Conservation (phyloP, 2,329 filamentous ascomycete genomes). For the Thermomyces lanuginosus region DNA sequence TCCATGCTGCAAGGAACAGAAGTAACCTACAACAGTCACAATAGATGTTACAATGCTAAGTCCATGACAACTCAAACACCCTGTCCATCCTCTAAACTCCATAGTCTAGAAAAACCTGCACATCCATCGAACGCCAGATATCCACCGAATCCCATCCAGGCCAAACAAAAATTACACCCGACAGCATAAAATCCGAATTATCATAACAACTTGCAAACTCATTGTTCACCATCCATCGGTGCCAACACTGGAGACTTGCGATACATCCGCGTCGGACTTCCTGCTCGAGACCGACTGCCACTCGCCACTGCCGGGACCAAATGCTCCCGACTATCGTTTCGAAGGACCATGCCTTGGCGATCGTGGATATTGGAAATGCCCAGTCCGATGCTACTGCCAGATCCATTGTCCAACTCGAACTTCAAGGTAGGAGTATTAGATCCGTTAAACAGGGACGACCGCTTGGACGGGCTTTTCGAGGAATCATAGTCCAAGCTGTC, state of each 20-base stretch:
- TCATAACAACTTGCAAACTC: conserved; percentile 1
- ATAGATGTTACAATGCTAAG: too few species aligned
- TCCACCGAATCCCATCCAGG: too few species aligned
- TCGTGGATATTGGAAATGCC: conserved; percentile 34
- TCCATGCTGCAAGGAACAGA: too few species aligned
- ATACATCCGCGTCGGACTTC: conserved; percentile 32
- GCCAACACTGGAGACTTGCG: conserved; percentile 22
- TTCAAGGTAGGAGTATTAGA: conserved; percentile 18
- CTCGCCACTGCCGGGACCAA: conserved; percentile 41
- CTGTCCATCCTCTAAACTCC: too few species aligned
- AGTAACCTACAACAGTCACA: too few species aligned
- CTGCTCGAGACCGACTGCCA: conserved; percentile 27
- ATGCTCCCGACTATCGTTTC: conserved; percentile 75
- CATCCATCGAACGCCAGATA: too few species aligned
- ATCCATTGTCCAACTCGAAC: conserved; percentile 25
- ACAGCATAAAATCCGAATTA: conserved; percentile 1
- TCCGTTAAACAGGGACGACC: conserved; percentile 19
- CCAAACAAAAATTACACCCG: background rate
- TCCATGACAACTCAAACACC: too few species aligned
- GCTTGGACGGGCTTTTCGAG: conserved; percentile 39
- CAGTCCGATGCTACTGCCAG: conserved; percentile 21
- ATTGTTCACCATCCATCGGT: conserved; percentile 20
- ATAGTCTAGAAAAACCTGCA: too few species aligned
- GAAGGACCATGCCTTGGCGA: conserved; percentile 55
- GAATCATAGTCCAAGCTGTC: conserved; percentile 41